These are phyloP conservation scores for Kodamaea sp. DNA, from an alignment of 1,139 yeast genomes.

Conservation along the genomic window DNA sequence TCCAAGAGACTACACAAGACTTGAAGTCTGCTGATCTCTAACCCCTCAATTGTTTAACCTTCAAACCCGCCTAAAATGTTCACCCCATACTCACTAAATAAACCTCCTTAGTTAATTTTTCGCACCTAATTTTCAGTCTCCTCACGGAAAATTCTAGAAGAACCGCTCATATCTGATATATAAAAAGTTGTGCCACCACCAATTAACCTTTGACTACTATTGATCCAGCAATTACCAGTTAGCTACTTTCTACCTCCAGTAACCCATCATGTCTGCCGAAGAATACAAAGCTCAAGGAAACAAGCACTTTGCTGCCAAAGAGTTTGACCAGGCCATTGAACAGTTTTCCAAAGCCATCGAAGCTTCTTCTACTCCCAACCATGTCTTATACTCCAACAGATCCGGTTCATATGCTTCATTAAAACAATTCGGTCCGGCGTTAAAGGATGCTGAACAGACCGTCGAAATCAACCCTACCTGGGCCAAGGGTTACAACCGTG, in stretches of 20 bases:
- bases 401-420: slow-evolving; percentile 90
- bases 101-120: neutral
- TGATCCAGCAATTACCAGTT: neutral
- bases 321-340: slow-evolving; percentile 77
- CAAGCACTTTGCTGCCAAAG: slow-evolving; percentile 86
- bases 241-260: neutral
- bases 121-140: neutral
- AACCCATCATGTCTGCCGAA: slow-evolving; percentile 53
- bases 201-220: no score
- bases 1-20: no score
- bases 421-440: slow-evolving; percentile 71
- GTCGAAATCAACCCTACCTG: slow-evolving; percentile 76
- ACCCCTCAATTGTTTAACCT: no score
- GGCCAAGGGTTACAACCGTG: slow-evolving; percentile 95
- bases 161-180: neutral
- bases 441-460: slow-evolving; percentile 82
- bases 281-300: slow-evolving; percentile 84
- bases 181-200: neutral
- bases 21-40: no score
- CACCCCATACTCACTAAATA: no score
- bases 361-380: slow-evolving; percentile 79
- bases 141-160: slow-evolving; percentile 6
- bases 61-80: no score
- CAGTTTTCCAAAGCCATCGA: slow-evolving; percentile 84
- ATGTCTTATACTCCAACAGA: slow-evolving; percentile 88